Evolutionary conservation across 2,329 filamentous ascomycete species (phyloP).

Genomic region (Fusarium dimerum): DNA sequence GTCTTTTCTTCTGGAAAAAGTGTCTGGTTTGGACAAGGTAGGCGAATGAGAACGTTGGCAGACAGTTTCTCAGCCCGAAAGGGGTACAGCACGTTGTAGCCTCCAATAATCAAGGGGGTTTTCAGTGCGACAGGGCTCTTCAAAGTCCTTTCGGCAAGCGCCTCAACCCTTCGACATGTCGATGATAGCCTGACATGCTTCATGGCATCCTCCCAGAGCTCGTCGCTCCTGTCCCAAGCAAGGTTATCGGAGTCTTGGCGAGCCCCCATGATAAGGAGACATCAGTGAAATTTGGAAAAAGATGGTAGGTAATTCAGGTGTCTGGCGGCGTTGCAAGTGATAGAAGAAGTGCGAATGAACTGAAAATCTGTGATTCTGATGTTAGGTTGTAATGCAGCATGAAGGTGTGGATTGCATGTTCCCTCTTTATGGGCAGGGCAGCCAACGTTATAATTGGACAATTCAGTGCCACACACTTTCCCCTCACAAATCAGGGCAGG

Average conservation of each 20-base stretch:
- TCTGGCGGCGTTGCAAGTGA: too few species aligned
- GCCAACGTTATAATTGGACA: too few species aligned
- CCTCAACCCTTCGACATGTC: constrained; percentile 21
- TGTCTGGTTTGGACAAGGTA: constrained; percentile 23
- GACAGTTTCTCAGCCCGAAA: constrained; percentile 18
- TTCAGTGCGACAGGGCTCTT: constrained; percentile 16
- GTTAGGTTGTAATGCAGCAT: too few species aligned
- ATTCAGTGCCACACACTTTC: too few species aligned
- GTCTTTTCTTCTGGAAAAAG: constrained; percentile 26
- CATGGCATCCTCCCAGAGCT: constrained; percentile 24
- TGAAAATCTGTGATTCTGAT: too few species aligned
- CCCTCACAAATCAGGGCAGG: too few species aligned
- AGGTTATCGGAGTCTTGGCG: constrained; percentile 33
- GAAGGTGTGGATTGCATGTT: too few species aligned
- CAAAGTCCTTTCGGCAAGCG: constrained; percentile 18
- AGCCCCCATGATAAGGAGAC: constrained; percentile 20
- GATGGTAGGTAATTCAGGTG: too few species aligned
- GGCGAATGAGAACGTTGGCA: constrained; percentile 18
- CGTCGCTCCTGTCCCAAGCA: constrained; percentile 33
- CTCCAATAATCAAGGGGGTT: constrained; percentile 27
- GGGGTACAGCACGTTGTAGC: constrained; percentile 31
- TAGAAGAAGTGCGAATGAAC: too few species aligned
- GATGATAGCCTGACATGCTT: constrained; percentile 22
- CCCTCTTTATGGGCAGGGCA: too few species aligned
- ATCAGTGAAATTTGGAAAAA: too few species aligned